These are phyloP conservation scores for Pseudofabraea citricarpa DNA, from an alignment of 2,329 filamentous ascomycete genomes.

Conservation along the genomic window DNA sequence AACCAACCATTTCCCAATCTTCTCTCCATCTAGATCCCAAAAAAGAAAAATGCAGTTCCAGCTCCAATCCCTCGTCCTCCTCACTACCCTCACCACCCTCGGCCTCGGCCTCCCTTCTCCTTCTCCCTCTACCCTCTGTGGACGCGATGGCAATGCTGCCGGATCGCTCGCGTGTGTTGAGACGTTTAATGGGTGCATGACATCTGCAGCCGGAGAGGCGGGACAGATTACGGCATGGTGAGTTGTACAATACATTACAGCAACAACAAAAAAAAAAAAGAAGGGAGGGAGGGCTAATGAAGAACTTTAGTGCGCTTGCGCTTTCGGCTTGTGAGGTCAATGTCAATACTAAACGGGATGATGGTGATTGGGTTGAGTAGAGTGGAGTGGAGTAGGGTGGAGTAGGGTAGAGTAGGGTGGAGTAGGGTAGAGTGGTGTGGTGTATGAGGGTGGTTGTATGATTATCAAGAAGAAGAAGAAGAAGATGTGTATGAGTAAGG, in stretches of 20 bases:
- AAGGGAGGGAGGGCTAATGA: no score
- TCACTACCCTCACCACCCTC: neutral
- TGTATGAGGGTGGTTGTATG: no score
- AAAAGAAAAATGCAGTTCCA: neutral
- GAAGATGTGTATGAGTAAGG: no score
- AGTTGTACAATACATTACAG: neutral
- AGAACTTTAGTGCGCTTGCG: neutral
- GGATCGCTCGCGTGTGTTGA: neutral
- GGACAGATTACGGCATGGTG: neutral
- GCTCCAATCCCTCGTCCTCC: neutral
- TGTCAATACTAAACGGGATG: neutral
- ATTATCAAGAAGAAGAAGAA: no score
- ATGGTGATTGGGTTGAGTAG: no score
- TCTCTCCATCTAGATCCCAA: neutral
- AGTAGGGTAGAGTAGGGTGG: no score
- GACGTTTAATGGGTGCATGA: neutral
- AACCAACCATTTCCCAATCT: neutral
- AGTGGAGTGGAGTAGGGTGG: no score
- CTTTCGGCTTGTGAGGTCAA: neutral
- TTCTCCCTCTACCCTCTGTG: neutral
- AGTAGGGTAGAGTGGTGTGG: no score
- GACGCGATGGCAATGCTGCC: neutral
- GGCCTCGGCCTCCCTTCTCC: neutral
- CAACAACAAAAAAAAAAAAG: neutral
- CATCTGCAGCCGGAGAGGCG: neutral